A percentile compares a stretch with the other conserved stretches of the same genome.
Conservation (phyloP, 192 early-diverging fungal species). For the Coemansia sp. region DNA sequence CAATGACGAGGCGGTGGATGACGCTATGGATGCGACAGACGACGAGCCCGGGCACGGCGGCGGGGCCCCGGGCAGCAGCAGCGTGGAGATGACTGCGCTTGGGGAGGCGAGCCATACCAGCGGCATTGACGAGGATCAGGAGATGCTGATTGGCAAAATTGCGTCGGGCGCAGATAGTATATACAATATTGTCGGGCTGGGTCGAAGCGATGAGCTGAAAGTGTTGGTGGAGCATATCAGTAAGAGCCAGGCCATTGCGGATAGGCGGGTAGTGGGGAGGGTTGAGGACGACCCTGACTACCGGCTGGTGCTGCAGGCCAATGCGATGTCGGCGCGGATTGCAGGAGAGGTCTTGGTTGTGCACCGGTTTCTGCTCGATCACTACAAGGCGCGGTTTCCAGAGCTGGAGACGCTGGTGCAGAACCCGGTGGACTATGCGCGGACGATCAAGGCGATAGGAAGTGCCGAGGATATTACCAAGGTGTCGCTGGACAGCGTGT, state of each 20-base stretch:
- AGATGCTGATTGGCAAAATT: conserved; percentile 25
- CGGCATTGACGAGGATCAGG: conserved; percentile 43
- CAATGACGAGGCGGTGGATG: conserved; percentile 50
- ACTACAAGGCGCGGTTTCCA: conserved; percentile 82
- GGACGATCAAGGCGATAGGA: conserved; percentile 75
- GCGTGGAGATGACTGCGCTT: conserved; percentile 39
- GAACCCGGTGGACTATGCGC: conserved; percentile 83
- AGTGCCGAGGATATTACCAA: conserved; percentile 75
- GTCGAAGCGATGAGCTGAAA: conserved; percentile 54
- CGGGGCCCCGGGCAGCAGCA: conserved; percentile 5
- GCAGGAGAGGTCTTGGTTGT: conserved; percentile 84
- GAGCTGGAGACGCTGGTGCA: conserved; percentile 88
- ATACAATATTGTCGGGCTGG: conserved; percentile 59
- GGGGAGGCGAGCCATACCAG: conserved; percentile 52
- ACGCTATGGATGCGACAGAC: conserved; percentile 7
- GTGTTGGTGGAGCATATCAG: conserved; percentile 55
- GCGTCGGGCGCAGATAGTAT: conserved; percentile 49
- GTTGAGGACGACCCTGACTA: conserved; percentile 81
- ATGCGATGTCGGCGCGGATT: conserved; percentile 76
- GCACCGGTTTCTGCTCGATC: conserved; percentile 72
- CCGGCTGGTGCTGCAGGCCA: conserved; percentile 75
- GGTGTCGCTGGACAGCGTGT: conserved; percentile 68
- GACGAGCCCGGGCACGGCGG: conserved; percentile 7
- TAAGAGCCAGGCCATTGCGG: conserved; percentile 1
- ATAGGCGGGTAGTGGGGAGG: conserved; percentile 11